Percentiles rank a stretch among this genome's conserved stretches.
Evolutionary conservation across 257 asterid species (phyloP).

Genomic region (Capsicum rhomboideum): DNA sequence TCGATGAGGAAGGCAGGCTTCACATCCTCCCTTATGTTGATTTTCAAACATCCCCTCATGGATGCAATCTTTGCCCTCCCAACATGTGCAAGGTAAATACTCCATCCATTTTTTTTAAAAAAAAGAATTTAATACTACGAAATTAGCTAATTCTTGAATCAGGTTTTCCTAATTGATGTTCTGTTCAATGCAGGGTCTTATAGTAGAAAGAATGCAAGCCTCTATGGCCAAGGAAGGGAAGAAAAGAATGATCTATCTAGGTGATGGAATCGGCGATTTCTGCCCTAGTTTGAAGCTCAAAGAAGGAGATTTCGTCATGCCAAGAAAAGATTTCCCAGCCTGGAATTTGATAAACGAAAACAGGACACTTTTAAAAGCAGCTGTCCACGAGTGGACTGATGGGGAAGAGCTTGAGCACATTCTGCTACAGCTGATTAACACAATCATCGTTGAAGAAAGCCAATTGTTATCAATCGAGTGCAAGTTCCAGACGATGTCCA

Average conservation of each 20-base stretch:
- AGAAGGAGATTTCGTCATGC: constrained; percentile 56
- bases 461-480: constrained; percentile 14
- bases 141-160: neutral
- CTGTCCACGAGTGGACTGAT: constrained; percentile 49
- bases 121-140: no score
- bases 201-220: constrained; percentile 55
- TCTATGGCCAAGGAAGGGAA: constrained; percentile 40
- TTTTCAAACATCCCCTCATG: constrained; percentile 20
- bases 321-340: constrained; percentile 62
- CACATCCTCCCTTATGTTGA: constrained; percentile 16
- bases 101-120: neutral
- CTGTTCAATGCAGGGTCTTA: constrained; percentile 34
- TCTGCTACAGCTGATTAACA: constrained; percentile 31
- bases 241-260: constrained; percentile 53
- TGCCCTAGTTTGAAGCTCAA: constrained; percentile 40
- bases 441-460: constrained; percentile 20
- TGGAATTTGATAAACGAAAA: constrained; percentile 62
- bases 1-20: constrained; percentile 12
- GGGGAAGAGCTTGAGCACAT: constrained; percentile 48
- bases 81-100: constrained; percentile 40
- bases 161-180: neutral
- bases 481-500: constrained; percentile 6
- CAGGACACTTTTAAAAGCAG: constrained; percentile 25
- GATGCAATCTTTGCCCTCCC: constrained; percentile 38
- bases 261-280: constrained; percentile 71